Evolutionary conservation across 2,329 filamentous ascomycete species (phyloP), one percentile per base, ranked within the genome.

Genomic region (Amesomyces nigricolor): DNA sequence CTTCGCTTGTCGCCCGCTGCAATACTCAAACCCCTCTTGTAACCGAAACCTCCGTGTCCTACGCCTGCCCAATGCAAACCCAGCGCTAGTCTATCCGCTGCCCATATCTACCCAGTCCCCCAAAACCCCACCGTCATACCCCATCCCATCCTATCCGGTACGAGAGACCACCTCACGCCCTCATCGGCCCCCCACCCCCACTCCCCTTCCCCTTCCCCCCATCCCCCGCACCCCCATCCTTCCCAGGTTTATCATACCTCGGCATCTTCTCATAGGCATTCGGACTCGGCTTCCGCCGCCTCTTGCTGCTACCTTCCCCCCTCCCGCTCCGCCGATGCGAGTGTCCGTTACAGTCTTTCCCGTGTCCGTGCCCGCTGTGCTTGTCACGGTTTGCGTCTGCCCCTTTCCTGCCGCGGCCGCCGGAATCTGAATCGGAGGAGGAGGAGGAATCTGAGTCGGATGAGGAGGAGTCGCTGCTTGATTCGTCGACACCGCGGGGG

Each of bases 201-300:
- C 32, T 2, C 45, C 54, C 54, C 35, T 53, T 45, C 32, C 26
- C 52, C 11, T 42, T 39, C 2, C 48, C 55, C 13, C 35, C 44
- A 39, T 53, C 57, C 17, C 54, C 52, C 7, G 51, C 57, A 19
- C 35, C 55, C 14, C 16, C 56, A n/a, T 46, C 49, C 35, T 68
- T 67, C 35, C 69, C 14, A 2, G 48, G 72, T 5, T 72, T 67
- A 57, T 73, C 75, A 14, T 61, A 76, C 68, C 80, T 82, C 10
- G 85, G 85, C 69, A 89, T 80, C 70, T 86, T 87, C 72, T 92
- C 88, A 66, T 92, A 92, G 1, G 88, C 88, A 70, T 92, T 92
- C 19, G 88, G 88, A 65, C 87, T 90, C 16, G 85, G 82, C 64
- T 75, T 77, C 61, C 81, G 71, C 32, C 69, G 66, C 53, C 73